Evolutionary conservation across 257 asterid genomes (phyloP).

Genomic region (Ophiorrhiza pumila): DNA sequence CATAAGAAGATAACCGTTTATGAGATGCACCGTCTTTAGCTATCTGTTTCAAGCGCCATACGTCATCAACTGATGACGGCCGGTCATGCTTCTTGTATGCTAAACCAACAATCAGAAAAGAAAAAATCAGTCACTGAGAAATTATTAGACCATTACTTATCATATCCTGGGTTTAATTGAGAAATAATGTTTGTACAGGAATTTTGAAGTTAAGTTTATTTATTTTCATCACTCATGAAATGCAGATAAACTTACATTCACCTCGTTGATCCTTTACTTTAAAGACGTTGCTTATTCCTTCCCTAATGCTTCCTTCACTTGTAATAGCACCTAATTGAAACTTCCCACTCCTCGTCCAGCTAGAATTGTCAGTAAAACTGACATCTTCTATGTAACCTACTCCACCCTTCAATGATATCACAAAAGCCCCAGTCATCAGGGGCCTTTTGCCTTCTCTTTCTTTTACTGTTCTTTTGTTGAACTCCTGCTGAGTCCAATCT

Average conservation of each 20-base stretch:
- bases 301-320: slow-evolving; percentile 46
- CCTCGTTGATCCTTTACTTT: slow-evolving; percentile 93
- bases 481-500: slow-evolving; percentile 64
- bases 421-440: slow-evolving; percentile 56
- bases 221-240: not conserved
- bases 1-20: slow-evolving; percentile 28
- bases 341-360: slow-evolving; percentile 83
- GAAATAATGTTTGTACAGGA: not conserved
- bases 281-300: slow-evolving; percentile 70
- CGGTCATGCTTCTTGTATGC: slow-evolving; percentile 81
- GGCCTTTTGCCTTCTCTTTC: slow-evolving; percentile 87
- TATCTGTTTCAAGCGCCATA: slow-evolving; percentile 81
- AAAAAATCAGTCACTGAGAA: slow-evolving; percentile 12
- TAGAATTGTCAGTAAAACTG: slow-evolving; percentile 79
- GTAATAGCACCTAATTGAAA: slow-evolving; percentile 63
- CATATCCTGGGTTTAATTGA: not conserved
- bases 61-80: slow-evolving; percentile 56
- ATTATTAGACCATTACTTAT: not conserved
- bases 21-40: slow-evolving; percentile 76
- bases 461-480: slow-evolving; percentile 36
- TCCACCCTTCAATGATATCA: slow-evolving; percentile 52
- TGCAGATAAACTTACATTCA: slow-evolving; percentile 50
- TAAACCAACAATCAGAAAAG: slow-evolving; percentile 24
- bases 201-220: not conserved
- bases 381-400: slow-evolving; percentile 62